Evolutionary conservation across 2,329 filamentous ascomycete genomes (phyloP).

Genomic region (Chaetomium olivaceum): DNA sequence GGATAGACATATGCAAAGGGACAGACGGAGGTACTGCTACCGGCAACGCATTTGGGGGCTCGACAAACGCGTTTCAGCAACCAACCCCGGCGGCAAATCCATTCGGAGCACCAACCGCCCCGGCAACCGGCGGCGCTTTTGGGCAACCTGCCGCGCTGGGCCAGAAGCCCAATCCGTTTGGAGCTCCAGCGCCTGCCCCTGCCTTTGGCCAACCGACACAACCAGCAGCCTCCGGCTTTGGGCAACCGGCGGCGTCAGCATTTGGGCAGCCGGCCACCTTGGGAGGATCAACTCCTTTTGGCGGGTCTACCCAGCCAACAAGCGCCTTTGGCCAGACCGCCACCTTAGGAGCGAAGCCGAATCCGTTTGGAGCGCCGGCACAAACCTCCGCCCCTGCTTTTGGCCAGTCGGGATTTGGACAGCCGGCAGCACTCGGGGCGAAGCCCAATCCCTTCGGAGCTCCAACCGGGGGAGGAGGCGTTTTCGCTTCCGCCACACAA

Average conservation of each 20-base stretch:
- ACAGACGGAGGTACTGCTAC: conserved; percentile 39
- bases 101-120: conserved; percentile 46
- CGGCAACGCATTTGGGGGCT: conserved; percentile 39
- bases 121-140: conserved; percentile 35
- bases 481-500: conserved; percentile 23
- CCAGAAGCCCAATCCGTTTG: conserved; percentile 44
- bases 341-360: conserved; percentile 33
- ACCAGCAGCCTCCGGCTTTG: conserved; percentile 41
- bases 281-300: conserved; percentile 33
- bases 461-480: conserved; percentile 37
- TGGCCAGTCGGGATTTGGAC: conserved; percentile 36
- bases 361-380: conserved; percentile 38
- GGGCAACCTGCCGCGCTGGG: conserved; percentile 45
- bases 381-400: conserved; percentile 33
- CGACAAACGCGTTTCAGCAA: conserved; percentile 45
- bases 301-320: conserved; percentile 30
- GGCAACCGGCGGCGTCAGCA: conserved; percentile 38
- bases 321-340: conserved; percentile 37
- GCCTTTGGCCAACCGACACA: conserved; percentile 40
- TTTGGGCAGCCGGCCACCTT: conserved; percentile 42
- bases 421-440: conserved; percentile 35
- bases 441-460: conserved; percentile 38
- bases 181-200: conserved; percentile 48
- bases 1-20: conserved; percentile 62
- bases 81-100: conserved; percentile 34